A percentile compares a stretch with the other conserved stretches of the same genome.
phyloP scores from a whole-genome alignment of 495 filamentous ascomycete genomes.

The Hypoxylon perforatum region DNA sequence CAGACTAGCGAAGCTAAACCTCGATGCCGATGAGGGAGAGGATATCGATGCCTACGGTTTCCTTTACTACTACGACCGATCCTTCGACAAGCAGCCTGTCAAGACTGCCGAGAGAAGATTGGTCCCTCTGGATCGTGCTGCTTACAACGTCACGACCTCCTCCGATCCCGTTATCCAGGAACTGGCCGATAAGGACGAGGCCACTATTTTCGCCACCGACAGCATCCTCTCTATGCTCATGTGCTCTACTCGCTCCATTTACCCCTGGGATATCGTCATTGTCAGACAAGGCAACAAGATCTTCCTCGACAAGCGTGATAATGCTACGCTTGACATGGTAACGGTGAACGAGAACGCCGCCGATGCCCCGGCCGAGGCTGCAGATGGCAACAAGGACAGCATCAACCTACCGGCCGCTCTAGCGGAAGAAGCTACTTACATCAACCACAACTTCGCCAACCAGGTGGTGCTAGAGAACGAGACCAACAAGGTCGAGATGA shows the following conservation, averaged over 20 bases:
- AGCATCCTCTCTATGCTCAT: conserved; percentile 98
- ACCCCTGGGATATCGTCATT: conserved; percentile 98
- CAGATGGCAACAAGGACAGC: conserved; percentile 91
- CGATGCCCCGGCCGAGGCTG: conserved; percentile 89
- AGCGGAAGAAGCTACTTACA: conserved; percentile 96
- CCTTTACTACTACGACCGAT: conserved; percentile 95
- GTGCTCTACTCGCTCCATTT: conserved; percentile 94
- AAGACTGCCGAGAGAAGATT: conserved; percentile 89
- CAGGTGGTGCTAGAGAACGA: conserved; percentile 89
- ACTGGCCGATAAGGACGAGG: conserved; percentile 94
- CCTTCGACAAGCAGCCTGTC: conserved; percentile 90
- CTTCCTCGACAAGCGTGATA: conserved; percentile 97
- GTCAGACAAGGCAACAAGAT: conserved; percentile 91
- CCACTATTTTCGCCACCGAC: conserved; percentile 96
- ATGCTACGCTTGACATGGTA: conserved; percentile 92
- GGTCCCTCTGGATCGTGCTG: conserved; percentile 86
- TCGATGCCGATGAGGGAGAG: conserved; percentile 93
- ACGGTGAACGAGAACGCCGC: conserved; percentile 99
- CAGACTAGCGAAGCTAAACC: conserved; percentile 91
- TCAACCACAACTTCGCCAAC: conserved; percentile 99
- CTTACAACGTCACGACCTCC: conserved; percentile 97
- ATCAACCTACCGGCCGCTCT: conserved; percentile 93
- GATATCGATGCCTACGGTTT: conserved; percentile 96
- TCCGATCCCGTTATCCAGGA: conserved; percentile 97
- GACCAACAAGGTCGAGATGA: conserved; percentile 79